Conservation (phyloP, 2,329 filamentous ascomycete genomes). For the Ophiostoma quercus region DNA sequence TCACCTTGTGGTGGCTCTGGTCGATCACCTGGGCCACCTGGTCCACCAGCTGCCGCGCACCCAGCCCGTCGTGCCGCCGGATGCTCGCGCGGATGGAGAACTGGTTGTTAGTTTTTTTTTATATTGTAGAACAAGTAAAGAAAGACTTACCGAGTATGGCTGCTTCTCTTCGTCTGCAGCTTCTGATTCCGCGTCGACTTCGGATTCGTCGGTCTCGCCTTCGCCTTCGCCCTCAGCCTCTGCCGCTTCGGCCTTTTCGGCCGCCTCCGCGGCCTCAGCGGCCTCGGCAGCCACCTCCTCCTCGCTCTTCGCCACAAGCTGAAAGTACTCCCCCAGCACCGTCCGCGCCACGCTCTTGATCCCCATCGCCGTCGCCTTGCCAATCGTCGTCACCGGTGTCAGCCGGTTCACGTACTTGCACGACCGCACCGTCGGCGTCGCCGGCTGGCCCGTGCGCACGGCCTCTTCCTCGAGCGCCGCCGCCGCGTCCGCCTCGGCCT, state of each 20-base stretch:
- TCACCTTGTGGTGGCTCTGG: constrained; percentile 61
- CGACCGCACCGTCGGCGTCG: constrained; percentile 25
- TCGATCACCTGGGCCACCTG: constrained; percentile 62
- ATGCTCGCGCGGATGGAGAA: constrained; percentile 80
- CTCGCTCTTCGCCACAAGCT: constrained; percentile 35
- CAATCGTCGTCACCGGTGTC: constrained; percentile 48
- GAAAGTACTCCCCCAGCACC: constrained; percentile 61
- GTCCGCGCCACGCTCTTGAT: constrained; percentile 55
- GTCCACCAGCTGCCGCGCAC: constrained; percentile 64
- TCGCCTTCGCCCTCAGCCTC: background rate
- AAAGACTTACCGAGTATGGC: constrained; percentile 40
- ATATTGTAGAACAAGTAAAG: background rate
- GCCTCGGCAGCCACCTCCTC: constrained; percentile 17
- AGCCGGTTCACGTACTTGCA: constrained; percentile 52
- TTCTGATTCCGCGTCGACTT: background rate
- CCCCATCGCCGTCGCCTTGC: constrained; percentile 64
- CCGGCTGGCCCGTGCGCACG: background rate
- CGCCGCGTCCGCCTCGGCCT: constrained; percentile 38
- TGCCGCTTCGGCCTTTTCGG: background rate
- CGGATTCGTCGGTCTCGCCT: background rate
- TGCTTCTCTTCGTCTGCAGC: constrained; percentile 22
- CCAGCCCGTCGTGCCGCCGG: constrained; percentile 65
- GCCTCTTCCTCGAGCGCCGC: constrained; percentile 38
- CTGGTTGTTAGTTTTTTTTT: constrained; percentile 40
- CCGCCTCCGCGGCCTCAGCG: background rate